Percentiles rank a stretch among this genome's conserved stretches.
Conservation (phyloP, 495 filamentous ascomycete species). For the Xylaria nigripes region DNA sequence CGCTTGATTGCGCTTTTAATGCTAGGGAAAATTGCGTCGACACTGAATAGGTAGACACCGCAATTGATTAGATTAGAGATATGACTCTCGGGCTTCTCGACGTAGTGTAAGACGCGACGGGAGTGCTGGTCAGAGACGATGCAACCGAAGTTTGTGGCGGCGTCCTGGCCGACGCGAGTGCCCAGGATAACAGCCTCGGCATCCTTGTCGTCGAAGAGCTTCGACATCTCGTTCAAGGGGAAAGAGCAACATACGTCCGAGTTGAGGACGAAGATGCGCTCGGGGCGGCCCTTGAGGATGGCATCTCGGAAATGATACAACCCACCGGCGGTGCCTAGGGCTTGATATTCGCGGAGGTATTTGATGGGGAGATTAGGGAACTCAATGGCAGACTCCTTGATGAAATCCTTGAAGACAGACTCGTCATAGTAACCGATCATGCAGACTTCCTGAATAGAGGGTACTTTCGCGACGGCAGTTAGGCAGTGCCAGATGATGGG, state of each 20-base stretch:
- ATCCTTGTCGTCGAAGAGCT: constrained; percentile 86
- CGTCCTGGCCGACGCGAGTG: constrained; percentile 83
- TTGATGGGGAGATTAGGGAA: constrained; percentile 87
- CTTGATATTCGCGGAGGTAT: constrained; percentile 97
- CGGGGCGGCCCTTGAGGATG: constrained; percentile 91
- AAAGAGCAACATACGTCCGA: constrained; percentile 99
- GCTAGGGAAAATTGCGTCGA: constrained; percentile 92
- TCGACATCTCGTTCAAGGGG: constrained; percentile 89
- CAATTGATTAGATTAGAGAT: constrained; percentile 99
- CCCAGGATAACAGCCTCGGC: constrained; percentile 97
- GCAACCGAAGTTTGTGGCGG: constrained; percentile 94
- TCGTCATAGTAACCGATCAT: constrained; percentile 99
- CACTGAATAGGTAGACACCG: constrained; percentile 94
- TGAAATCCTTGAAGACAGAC: constrained; percentile 91
- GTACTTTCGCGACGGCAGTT: constrained; percentile 82
- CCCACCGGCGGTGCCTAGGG: constrained; percentile 89
- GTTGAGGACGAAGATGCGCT: constrained; percentile 94
- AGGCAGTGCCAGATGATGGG: constrained; percentile 98
- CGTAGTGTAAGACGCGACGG: constrained; percentile 95
- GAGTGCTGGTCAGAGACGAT: constrained; percentile 94
- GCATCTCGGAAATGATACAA: constrained; percentile 99
- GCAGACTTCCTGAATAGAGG: constrained; percentile 89
- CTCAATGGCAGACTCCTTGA: constrained; percentile 75
- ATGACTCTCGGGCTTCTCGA: constrained; percentile 97
- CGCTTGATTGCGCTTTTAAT: constrained; percentile 95